phyloP scores from a whole-genome alignment of 2,329 filamentous ascomycete species.

The Botrytis tulipae region DNA sequence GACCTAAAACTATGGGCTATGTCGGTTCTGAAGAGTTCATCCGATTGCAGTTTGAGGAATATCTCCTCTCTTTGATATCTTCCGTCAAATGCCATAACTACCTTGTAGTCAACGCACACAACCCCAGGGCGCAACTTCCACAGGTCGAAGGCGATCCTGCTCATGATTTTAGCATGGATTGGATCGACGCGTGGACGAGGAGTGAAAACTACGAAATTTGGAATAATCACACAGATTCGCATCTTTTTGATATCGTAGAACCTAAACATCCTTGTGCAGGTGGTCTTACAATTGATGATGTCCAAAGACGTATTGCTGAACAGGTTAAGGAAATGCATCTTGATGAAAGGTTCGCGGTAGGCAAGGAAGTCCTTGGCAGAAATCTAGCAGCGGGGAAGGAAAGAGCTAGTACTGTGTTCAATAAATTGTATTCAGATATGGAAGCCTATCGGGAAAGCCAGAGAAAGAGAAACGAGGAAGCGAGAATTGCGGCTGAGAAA shows the following conservation, averaged over 20 bases:
- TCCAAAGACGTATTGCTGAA: conserved; percentile 83
- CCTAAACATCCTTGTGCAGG: conserved; percentile 92
- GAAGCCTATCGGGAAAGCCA: conserved; percentile 76
- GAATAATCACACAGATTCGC: conserved; percentile 73
- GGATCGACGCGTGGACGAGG: conserved; percentile 80
- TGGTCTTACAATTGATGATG: conserved; percentile 88
- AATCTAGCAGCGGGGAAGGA: conserved; percentile 85
- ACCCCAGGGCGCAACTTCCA: conserved; percentile 60
- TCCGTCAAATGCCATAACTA: conserved; percentile 86
- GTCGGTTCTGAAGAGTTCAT: conserved; percentile 97
- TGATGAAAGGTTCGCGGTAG: conserved; percentile 82
- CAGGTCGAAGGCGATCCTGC: conserved; percentile 81
- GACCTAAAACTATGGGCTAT: conserved; percentile 93
- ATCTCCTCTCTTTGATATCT: conserved; percentile 83
- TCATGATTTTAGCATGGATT: conserved; percentile 78
- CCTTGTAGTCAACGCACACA: conserved; percentile 50
- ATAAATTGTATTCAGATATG: conserved; percentile 86
- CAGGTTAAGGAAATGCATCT: conserved; percentile 93
- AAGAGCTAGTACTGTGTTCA: conserved; percentile 84
- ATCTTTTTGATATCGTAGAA: conserved; percentile 92
- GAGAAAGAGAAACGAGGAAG: conserved; percentile 59
- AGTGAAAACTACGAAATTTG: conserved; percentile 94
- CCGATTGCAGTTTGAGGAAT: conserved; percentile 94
- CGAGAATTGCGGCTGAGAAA: conserved; percentile 28
- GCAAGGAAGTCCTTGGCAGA: conserved; percentile 81